Percentiles rank a stretch among this genome's conserved stretches.
Evolutionary conservation across 2,329 filamentous ascomycete genomes (phyloP).

Genomic region (Beauveria brongniartii): DNA sequence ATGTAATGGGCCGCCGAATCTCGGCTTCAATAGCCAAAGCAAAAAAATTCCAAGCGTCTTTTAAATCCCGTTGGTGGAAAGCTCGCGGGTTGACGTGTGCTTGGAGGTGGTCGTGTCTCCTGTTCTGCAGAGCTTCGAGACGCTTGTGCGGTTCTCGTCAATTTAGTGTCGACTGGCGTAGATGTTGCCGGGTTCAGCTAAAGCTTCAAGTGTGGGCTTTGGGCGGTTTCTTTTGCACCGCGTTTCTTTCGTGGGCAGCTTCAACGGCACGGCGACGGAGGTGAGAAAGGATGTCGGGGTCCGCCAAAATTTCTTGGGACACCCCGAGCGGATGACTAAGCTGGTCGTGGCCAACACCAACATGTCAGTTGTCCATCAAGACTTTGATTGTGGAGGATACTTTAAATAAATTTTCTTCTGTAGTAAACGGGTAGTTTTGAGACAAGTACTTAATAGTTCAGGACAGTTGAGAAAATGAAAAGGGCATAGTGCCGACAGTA

Average conservation of each 20-base stretch:
- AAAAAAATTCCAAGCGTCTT: background rate
- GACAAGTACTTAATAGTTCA: too few relatives aligned
- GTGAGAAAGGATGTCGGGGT: background rate
- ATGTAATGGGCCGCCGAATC: too few relatives aligned
- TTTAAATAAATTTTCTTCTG: too few relatives aligned
- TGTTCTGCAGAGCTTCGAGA: background rate
- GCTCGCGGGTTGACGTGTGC: background rate
- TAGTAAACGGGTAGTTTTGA: too few relatives aligned
- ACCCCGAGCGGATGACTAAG: slow-evolving; percentile 3
- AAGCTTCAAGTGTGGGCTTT: background rate
- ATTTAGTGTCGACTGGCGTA: too few relatives aligned
- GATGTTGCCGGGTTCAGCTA: too few relatives aligned
- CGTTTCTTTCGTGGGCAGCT: background rate
- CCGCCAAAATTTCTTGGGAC: slow-evolving; percentile 7
- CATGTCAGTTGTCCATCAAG: background rate
- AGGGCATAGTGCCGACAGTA: background rate
- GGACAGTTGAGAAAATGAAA: background rate
- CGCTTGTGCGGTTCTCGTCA: background rate
- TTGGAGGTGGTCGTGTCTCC: background rate
- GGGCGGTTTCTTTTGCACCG: background rate
- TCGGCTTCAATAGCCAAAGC: too few relatives aligned
- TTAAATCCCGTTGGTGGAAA: too few relatives aligned
- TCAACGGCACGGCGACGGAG: background rate
- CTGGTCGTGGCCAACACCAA: background rate
- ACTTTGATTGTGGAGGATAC: too few relatives aligned